These are phyloP conservation scores for Pinus tabuliformis DNA, from an alignment of 75 land plant species.

Conservation along the genomic window DNA sequence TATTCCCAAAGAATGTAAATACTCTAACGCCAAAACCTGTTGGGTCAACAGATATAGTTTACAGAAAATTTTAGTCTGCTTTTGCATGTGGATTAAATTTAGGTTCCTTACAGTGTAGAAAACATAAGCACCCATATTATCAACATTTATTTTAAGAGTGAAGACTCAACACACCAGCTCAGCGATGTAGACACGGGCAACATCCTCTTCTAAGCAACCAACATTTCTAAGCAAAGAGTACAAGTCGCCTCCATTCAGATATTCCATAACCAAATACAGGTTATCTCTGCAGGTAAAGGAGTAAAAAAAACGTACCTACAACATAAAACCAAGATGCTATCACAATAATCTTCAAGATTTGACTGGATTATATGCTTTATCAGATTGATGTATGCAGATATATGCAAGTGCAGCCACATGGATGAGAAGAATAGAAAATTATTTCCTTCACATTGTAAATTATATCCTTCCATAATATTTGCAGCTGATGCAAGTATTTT, in stretches of 20 bases:
- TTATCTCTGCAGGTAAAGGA: constrained; percentile 76
- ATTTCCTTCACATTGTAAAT: not conserved
- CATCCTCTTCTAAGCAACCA: constrained; percentile 68
- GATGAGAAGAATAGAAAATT: not conserved
- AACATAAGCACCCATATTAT: not conserved
- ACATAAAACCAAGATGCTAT: not conserved
- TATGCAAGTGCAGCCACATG: not conserved
- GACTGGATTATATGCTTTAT: not conserved
- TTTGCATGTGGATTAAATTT: not conserved
- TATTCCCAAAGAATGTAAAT: constrained; percentile 70
- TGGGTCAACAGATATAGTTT: not conserved
- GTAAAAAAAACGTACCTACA: constrained; percentile 76
- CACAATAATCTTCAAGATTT: constrained; percentile 7
- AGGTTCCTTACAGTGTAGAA: not conserved
- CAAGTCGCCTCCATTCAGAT: constrained; percentile 74
- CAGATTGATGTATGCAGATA: not conserved
- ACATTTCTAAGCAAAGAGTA: constrained; percentile 68
- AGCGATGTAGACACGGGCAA: constrained; percentile 62
- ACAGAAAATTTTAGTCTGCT: not conserved
- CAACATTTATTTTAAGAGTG: not conserved
- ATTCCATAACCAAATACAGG: constrained; percentile 78
- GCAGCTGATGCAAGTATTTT: too few relatives aligned
- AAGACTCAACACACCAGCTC: constrained; percentile 42
- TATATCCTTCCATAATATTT: not conserved
- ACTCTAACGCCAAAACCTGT: constrained; percentile 76